phyloP scores from a whole-genome alignment of 176 grass and related monocot genomes.

The Typha latifolia region DNA sequence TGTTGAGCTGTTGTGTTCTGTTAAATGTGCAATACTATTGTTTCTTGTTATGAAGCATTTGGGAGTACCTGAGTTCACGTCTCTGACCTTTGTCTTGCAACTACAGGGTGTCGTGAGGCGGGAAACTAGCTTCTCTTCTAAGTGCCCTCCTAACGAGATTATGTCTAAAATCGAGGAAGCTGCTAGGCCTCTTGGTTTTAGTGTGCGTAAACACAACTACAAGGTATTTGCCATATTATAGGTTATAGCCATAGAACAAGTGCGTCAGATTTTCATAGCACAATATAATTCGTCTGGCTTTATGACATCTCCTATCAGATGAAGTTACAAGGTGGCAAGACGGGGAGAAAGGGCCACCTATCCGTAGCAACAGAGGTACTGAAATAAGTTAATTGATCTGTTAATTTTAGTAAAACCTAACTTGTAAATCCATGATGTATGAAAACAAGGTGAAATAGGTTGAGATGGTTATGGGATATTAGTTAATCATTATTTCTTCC shows the following conservation, averaged over 20 bases:
- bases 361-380: not conserved
- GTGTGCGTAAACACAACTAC: slow-evolving; percentile 14
- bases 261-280: no score
- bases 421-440: not conserved
- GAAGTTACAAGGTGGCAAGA: no score
- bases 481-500: not conserved
- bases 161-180: slow-evolving; percentile 21
- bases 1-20: no score
- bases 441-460: no score
- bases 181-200: slow-evolving; percentile 22
- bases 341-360: no score
- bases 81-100: not conserved
- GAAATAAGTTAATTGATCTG: not conserved
- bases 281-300: no score
- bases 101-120: slow-evolving; percentile 10
- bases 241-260: no score
- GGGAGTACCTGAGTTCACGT: not conserved
- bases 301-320: no score
- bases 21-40: no score
- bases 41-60: no score
- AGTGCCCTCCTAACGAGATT: slow-evolving; percentile 15
- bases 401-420: not conserved
- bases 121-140: slow-evolving; percentile 20
- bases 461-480: not conserved
- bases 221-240: no score